Evolutionary conservation across 306 rosid species (phyloP).

Genomic region (Trifolium dubium): DNA sequence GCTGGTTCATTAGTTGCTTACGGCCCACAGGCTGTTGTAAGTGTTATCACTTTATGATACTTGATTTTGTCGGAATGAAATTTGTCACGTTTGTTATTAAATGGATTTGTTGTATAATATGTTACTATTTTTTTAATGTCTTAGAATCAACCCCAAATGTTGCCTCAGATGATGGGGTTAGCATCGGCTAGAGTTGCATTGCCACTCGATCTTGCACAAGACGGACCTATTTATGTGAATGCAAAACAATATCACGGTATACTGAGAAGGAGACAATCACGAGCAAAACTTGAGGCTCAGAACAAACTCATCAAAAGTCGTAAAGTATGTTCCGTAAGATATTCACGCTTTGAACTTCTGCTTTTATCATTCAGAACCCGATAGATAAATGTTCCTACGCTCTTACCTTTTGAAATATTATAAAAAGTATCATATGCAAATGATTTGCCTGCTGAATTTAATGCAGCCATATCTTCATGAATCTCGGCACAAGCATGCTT

Average conservation of each 20-base stretch:
- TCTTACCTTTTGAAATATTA: no score
- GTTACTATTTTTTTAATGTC: slow-evolving; percentile 13
- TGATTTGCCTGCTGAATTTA: not conserved
- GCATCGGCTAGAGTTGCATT: slow-evolving; percentile 70
- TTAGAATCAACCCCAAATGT: slow-evolving; percentile 53
- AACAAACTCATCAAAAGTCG: slow-evolving; percentile 77
- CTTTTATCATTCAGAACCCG: not conserved
- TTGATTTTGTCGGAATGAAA: slow-evolving; percentile 1
- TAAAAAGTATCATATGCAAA: no score
- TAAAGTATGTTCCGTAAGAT: slow-evolving; percentile 56
- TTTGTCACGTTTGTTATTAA: not conserved
- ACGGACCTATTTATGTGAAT: slow-evolving; percentile 87
- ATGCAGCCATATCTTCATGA: slow-evolving; percentile 97
- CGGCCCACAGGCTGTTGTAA: slow-evolving; percentile 67
- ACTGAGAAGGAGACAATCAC: slow-evolving; percentile 87
- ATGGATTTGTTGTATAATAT: not conserved
- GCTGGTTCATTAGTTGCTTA: slow-evolving; percentile 56
- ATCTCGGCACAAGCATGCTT: slow-evolving; percentile 89
- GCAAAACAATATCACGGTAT: slow-evolving; percentile 94
- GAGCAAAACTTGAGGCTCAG: slow-evolving; percentile 92
- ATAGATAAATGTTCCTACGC: no score
- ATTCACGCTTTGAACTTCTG: slow-evolving; percentile 4
- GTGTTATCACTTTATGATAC: slow-evolving; percentile 30
- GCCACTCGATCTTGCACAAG: slow-evolving; percentile 77
- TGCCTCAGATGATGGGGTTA: slow-evolving; percentile 64